phyloP scores from a whole-genome alignment of 331 rosid genomes.

The Acacia concinna region DNA sequence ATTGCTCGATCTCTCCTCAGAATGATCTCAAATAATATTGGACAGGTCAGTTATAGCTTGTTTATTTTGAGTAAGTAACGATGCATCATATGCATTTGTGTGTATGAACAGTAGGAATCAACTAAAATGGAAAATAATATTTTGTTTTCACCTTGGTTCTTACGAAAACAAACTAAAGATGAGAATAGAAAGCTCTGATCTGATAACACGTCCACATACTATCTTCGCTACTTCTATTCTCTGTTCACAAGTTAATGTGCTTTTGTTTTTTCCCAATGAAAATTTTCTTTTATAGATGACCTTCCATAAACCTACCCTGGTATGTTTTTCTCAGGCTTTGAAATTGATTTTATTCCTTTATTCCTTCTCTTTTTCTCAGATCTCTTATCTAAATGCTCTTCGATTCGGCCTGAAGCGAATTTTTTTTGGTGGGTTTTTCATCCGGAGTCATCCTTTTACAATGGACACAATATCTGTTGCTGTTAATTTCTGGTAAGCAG shows the following conservation, averaged over 20 bases:
- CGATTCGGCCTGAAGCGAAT: constrained; percentile 92
- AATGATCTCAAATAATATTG: constrained; percentile 94
- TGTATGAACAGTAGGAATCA: not conserved
- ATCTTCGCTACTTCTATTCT: not conserved
- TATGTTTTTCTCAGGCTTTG: not conserved
- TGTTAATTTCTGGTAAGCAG: constrained; percentile 82
- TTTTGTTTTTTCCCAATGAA: not conserved
- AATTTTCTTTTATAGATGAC: not conserved
- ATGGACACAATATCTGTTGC: constrained; percentile 96
- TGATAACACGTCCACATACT: not conserved
- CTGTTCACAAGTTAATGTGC: not conserved
- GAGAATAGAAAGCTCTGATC: not conserved
- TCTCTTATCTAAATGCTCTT: constrained; percentile 89
- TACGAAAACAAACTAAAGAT: not conserved
- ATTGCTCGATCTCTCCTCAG: constrained; percentile 85
- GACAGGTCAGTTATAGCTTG: constrained; percentile 59
- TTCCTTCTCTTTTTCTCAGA: constrained; percentile 42
- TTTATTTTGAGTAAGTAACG: not conserved
- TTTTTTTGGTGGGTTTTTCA: constrained; percentile 90
- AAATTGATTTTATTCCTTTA: constrained; percentile 15
- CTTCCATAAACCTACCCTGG: constrained; percentile 10
- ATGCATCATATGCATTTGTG: not conserved
- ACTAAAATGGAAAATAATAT: not conserved
- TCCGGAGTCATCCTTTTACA: constrained; percentile 78
- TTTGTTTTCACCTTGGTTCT: not conserved